Base-by-base conservation (phyloP, 2,329 filamentous ascomycete species). In the Lachnellula willkommii region DNA sequence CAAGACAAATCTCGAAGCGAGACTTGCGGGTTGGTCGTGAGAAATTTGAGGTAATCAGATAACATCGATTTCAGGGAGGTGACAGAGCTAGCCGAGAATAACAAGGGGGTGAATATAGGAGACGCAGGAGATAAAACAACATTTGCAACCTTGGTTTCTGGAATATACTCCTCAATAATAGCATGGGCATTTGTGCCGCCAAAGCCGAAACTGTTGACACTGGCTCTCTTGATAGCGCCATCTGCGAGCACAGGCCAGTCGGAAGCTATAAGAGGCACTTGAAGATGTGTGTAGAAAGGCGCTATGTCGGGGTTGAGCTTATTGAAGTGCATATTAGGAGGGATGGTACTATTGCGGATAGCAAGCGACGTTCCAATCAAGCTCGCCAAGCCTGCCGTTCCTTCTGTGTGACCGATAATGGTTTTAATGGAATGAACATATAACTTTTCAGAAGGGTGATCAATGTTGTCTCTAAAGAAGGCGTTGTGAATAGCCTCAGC, bases 161-260 rank as follows among this genome's bases (percentile, higher is more conserved):
- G 20, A 20, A n/a, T 9, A 4, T 73, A 46, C 72, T 74, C 47
- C 28, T 64, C 62, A n/a, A 64, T 12, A 26, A 63, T 63, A 7
- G 50, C 60, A 36, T 64, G 62, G 14, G 56, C 56, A 47, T 64
- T 64, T n/a, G 60, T 54, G 11, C 65, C 65, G 35, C 65, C 65
- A 47, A 63, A 67, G 26, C 65, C 65, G 43, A 65, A 67, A 15
- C 56, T 59, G 50, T 66, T 67, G 14, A 67, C 58, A 32, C 56
- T 60, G 2, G 57, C 60, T 17, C 65, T 57, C 17, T 26, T 26
- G 53, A 47, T 7, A 56, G 42, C 36, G 62, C 60, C 60, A 64
- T 24, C 49, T 7, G 52, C 47, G 24, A 46, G 20, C 2, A 20
- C 20, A 20, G 20, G 20, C 20, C 39, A n/a, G 50, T 60, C 17